Evolutionary conservation across 805 yeast genomes (phyloP), one percentile per base, ranked within the genome.

Genomic region (Pichia cabralensis): DNA sequence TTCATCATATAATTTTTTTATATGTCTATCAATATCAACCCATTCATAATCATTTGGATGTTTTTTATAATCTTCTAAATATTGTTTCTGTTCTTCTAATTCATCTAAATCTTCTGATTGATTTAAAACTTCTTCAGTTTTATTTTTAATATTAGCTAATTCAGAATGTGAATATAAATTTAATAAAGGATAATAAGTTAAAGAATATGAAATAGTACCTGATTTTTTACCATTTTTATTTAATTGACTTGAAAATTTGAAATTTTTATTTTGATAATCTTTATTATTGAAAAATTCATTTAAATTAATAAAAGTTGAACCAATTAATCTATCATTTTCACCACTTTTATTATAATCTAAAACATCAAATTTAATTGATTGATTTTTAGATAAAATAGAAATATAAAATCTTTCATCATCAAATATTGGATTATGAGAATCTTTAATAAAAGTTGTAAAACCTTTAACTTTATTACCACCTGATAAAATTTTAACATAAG

Each of bases 321-420:
- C 94, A 44, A 82, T 60, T 2, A 69, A 48, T 48, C 86, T 68
- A 53, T 80, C 86, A 13, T 44, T 24, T 37, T 69, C 71, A 20
- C 73, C 74, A 22, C 70, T 64, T 15, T 65, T 63, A 53, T 81
- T 85, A 31, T 71, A 76, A 56, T 82, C 92, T 69, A 71, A 69
- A 34, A 78, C 60, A 38, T 73, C 74, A 26, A 82, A 49, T 21
- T 69, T 57, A 35, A 78, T 54, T 41, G 65, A 73, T 53, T 80
- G 85, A 47, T 67, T 69, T 42, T 68, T 74, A 32, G 78, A 72
- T 14, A 65, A 53, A 23, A 81, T 60, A 5, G 92, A 82, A 31
- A 80, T 49, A 50, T 69, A 81, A 24, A 64, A 59, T n/a, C n/a
- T n/a, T 6, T 71, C 76, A 34, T 68, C 67, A 47, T 79, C 67